phyloP scores from a whole-genome alignment of 1,284 basidiomycete genomes.

The Naganishia cerealis region DNA sequence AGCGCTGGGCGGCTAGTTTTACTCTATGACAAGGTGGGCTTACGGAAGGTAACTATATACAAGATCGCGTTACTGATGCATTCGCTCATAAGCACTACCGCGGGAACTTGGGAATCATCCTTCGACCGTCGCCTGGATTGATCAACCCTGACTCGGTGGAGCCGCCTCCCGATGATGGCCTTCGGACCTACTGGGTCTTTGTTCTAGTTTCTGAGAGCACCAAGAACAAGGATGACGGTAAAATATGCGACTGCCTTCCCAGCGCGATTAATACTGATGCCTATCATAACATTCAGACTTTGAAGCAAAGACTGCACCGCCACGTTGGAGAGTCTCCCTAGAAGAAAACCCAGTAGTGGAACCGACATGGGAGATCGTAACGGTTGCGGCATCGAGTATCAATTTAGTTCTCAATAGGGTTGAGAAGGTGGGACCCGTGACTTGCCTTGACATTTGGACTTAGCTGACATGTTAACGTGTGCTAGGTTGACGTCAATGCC shows the following conservation, averaged over 20 bases:
- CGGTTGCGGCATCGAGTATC: conserved; percentile 73
- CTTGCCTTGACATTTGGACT: conserved; percentile 3
- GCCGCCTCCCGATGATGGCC: conserved; percentile 53
- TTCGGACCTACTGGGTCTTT: conserved; percentile 66
- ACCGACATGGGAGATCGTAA: conserved; percentile 68
- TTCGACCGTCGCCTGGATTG: conserved; percentile 66
- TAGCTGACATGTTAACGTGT: conserved; percentile 35
- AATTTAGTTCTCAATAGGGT: conserved; percentile 67
- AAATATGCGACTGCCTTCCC: background rate
- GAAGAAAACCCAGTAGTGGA: conserved; percentile 58
- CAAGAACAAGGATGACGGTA: conserved; percentile 51
- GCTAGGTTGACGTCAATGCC: conserved; percentile 63
- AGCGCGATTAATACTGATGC: no score
- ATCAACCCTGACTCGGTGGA: conserved; percentile 59
- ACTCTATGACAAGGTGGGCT: conserved; percentile 73
- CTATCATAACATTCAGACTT: conserved; percentile 58
- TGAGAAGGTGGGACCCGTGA: conserved; percentile 64
- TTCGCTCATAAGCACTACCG: conserved; percentile 67
- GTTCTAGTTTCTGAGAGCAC: conserved; percentile 70
- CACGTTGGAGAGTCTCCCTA: conserved; percentile 70
- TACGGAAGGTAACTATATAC: background rate
- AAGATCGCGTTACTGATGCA: conserved; percentile 6
- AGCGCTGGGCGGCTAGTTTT: conserved; percentile 76
- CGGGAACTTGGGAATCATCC: conserved; percentile 70
- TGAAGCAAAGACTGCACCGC: conserved; percentile 63